These are phyloP conservation scores for Metschnikowia borealis DNA, from an alignment of 805 yeast species.

Conservation along the genomic window DNA sequence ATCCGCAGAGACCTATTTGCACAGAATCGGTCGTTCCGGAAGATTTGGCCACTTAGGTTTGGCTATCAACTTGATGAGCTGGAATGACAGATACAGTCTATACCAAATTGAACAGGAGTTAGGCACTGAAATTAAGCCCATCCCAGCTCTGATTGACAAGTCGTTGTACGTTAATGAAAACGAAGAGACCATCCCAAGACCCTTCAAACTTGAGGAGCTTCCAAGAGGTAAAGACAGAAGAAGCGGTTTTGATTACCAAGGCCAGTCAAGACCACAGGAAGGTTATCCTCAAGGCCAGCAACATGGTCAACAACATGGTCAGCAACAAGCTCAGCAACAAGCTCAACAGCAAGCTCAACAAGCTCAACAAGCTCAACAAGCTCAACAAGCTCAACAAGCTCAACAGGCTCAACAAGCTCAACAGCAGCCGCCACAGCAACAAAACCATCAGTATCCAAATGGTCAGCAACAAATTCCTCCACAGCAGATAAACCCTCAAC, in stretches of 20 bases:
- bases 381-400: neutral
- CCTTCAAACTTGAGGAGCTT: slow-evolving; percentile 70
- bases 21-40: slow-evolving; percentile 98
- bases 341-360: neutral
- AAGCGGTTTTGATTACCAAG: slow-evolving; percentile 37
- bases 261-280: slow-evolving; percentile 32
- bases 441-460: slow-evolving; percentile 3
- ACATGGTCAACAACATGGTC: neutral
- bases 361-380: neutral
- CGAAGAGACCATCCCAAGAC: slow-evolving; percentile 73
- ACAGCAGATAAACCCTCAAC: slow-evolving; percentile 3
- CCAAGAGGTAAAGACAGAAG: slow-evolving; percentile 41
- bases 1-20: slow-evolving; percentile 94
- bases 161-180: slow-evolving; percentile 83
- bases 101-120: slow-evolving; percentile 95
- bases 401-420: neutral
- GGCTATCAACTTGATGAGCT: slow-evolving; percentile 92
- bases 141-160: slow-evolving; percentile 90
- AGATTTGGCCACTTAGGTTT: slow-evolving; percentile 98
- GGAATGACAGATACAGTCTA: slow-evolving; percentile 92
- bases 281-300: slow-evolving; percentile 3
- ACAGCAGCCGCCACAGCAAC: neutral
- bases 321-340: neutral
- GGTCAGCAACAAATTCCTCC: slow-evolving; percentile 11
- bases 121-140: slow-evolving; percentile 95